Conservation (phyloP, 257 asterid species). For the Nicotiana tabacum region DNA sequence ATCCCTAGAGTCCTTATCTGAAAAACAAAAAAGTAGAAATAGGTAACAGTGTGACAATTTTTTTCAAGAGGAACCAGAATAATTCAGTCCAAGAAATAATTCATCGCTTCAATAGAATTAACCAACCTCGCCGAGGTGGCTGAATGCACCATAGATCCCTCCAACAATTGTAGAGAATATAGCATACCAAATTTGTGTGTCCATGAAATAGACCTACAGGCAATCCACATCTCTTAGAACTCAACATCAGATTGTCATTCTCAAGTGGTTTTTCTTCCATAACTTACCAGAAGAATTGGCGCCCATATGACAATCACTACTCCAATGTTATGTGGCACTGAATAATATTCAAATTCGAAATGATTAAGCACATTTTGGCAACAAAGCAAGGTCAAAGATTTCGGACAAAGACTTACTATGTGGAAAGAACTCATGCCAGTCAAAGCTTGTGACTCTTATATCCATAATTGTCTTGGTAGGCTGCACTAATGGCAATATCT, state of each 20-base stretch:
- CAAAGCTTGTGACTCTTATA: constrained; percentile 60
- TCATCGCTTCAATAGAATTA: background rate
- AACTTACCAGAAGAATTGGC: constrained; percentile 79
- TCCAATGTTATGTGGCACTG: constrained; percentile 77
- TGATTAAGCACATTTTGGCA: constrained; percentile 22
- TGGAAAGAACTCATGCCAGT: constrained; percentile 98
- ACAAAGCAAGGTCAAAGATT: background rate
- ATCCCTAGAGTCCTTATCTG: constrained; percentile 98
- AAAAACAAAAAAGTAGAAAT: constrained; percentile 12
- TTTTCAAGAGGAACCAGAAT: background rate
- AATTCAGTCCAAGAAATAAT: background rate
- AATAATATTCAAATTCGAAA: constrained; percentile 27
- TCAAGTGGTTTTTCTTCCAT: constrained; percentile 5
- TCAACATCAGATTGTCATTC: background rate
- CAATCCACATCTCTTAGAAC: constrained; percentile 21
- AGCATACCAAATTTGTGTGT: constrained; percentile 98
- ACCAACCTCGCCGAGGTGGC: constrained; percentile 97
- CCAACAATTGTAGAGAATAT: constrained; percentile 80
- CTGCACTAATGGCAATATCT: constrained; percentile 89
- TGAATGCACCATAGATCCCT: constrained; percentile 96
- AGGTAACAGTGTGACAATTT: background rate
- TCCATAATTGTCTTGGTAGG: constrained; percentile 75
- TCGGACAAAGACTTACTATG: constrained; percentile 46
- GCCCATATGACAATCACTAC: constrained; percentile 90
- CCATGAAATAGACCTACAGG: constrained; percentile 86